These are phyloP conservation scores for Gossypium raimondii DNA, from an alignment of 345 rosid species.

Conservation along the genomic window DNA sequence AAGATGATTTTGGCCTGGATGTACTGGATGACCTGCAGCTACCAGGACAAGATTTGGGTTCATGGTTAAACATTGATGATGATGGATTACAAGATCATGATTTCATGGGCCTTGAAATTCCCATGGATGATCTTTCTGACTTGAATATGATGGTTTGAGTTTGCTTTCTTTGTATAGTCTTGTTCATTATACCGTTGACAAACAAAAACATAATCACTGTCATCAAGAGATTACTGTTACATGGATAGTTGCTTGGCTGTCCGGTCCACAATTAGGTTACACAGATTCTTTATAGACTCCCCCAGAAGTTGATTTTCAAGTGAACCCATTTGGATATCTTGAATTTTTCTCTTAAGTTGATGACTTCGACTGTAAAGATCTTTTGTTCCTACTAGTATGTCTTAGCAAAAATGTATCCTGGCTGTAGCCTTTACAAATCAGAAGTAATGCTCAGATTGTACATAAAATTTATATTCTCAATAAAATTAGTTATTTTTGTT, in stretches of 20 bases:
- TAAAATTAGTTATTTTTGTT: constrained; percentile 48
- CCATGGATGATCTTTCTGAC: constrained; percentile 98
- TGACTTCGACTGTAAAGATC: constrained; percentile 57
- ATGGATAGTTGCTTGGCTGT: constrained; percentile 43
- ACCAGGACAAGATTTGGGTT: constrained; percentile 77
- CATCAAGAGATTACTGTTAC: constrained; percentile 56
- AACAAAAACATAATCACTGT: constrained; percentile 40
- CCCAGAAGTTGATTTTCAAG: constrained; percentile 45
- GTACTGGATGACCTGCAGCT: constrained; percentile 66
- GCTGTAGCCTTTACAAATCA: constrained; percentile 53
- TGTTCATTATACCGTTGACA: constrained; percentile 75
- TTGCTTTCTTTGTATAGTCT: constrained; percentile 63
- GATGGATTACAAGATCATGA: constrained; percentile 85
- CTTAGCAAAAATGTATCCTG: constrained; percentile 49
- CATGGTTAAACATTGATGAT: constrained; percentile 95
- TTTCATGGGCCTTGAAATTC: constrained; percentile 94
- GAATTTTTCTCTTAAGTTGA: constrained; percentile 53
- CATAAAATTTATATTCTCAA: constrained; percentile 62
- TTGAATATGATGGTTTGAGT: constrained; percentile 94
- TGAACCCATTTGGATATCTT: constrained; percentile 41
- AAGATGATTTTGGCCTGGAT: constrained; percentile 57
- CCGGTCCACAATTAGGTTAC: constrained; percentile 51
- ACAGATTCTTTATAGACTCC: constrained; percentile 69
- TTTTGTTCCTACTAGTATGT: constrained; percentile 43
- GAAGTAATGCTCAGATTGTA: constrained; percentile 64